These are phyloP conservation scores for Apiospora malaysiana DNA, from an alignment of 2,329 filamentous ascomycete species.

Conservation along the genomic window DNA sequence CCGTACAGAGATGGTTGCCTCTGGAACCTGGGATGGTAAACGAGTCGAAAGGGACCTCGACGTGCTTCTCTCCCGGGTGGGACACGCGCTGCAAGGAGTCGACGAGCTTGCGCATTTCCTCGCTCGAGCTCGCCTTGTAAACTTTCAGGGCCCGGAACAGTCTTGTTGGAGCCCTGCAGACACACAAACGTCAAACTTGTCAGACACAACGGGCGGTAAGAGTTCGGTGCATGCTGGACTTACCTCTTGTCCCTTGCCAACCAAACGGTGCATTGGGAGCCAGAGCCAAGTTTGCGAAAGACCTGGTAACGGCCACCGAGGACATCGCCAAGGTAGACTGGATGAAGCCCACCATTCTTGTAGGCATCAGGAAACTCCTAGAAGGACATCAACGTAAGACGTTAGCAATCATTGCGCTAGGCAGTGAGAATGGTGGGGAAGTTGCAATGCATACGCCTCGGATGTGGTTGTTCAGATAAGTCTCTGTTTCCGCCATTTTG, in stretches of 20 bases:
- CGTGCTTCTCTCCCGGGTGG: background rate
- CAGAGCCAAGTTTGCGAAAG: constrained; percentile 10
- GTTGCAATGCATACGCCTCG: background rate
- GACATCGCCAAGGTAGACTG: constrained; percentile 14
- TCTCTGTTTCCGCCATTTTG: background rate
- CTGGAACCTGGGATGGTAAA: background rate
- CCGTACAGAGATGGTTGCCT: constrained; percentile 1
- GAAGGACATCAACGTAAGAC: background rate
- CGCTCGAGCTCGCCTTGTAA: background rate
- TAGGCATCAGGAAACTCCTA: background rate
- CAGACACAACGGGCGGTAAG: too few species aligned
- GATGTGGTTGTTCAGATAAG: background rate
- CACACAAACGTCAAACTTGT: background rate
- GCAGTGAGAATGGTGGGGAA: background rate
- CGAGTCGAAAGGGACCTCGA: constrained; percentile 9
- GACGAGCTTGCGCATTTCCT: background rate
- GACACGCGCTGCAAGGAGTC: background rate
- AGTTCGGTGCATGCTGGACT: too few species aligned
- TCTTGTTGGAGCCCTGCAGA: background rate
- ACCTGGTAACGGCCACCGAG: constrained; percentile 12
- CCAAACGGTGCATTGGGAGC: constrained; percentile 11
- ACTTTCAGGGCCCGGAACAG: background rate
- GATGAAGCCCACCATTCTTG: background rate
- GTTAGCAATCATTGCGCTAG: background rate
- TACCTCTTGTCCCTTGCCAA: constrained; percentile 12